Conservation (phyloP, 148 eudicot genomes). For the Euryodendron excelsum region DNA sequence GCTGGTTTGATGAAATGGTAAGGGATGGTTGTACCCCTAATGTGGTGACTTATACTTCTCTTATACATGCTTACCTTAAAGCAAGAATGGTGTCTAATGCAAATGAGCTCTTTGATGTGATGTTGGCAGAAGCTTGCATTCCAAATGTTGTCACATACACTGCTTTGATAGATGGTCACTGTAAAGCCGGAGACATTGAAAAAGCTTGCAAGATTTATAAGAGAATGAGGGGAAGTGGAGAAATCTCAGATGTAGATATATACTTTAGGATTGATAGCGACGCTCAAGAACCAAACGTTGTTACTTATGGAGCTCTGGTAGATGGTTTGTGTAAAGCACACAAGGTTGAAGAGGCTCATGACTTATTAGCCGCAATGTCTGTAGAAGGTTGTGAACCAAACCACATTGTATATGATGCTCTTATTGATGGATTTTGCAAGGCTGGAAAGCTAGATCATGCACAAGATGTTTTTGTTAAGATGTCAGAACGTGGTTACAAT, state of each 20-base stretch:
- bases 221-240: conserved; percentile 54
- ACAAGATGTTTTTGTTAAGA: conserved; percentile 47
- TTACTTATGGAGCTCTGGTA: conserved; percentile 64
- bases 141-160: conserved; percentile 68
- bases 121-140: conserved; percentile 44
- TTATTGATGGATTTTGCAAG: conserved; percentile 72
- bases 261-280: conserved; percentile 40
- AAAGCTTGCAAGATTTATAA: conserved; percentile 66
- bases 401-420: conserved; percentile 66
- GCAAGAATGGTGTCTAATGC: conserved; percentile 50
- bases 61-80: conserved; percentile 89
- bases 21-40: conserved; percentile 68
- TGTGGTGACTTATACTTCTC: conserved; percentile 90
- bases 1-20: conserved; percentile 82
- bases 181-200: conserved; percentile 55
- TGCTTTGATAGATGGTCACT: conserved; percentile 62
- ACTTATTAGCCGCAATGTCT: conserved; percentile 50
- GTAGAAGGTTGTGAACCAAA: conserved; percentile 62
- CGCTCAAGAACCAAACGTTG: conserved; percentile 46
- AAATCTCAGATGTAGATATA: conserved; percentile 42
- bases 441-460: conserved; percentile 62
- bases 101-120: conserved; percentile 58
- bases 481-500: conserved; percentile 54
- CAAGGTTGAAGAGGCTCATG: conserved; percentile 50
- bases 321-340: conserved; percentile 70